phyloP scores from a whole-genome alignment of 345 rosid species.

The Eucalyptus grandis region DNA sequence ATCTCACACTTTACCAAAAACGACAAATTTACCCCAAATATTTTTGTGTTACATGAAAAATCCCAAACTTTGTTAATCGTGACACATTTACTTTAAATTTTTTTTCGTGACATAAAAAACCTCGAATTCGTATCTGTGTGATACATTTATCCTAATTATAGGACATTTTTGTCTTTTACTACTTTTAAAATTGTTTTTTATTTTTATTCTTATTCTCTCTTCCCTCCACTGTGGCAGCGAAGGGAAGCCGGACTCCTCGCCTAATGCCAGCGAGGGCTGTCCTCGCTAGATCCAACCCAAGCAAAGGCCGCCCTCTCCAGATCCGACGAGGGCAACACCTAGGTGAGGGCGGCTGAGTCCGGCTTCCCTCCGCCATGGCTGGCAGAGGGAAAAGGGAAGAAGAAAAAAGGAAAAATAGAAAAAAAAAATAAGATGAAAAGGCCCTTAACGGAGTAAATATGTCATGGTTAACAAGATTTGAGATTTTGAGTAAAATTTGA shows the following conservation, averaged over 20 bases:
- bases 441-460: accelerated
- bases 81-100: accelerated
- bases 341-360: accelerated
- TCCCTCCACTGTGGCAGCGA: accelerated
- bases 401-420: no score
- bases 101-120: no score
- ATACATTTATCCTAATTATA: no score
- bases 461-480: accelerated
- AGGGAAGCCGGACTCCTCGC: no score
- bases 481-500: accelerated
- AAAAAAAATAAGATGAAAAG: no score
- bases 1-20: no score
- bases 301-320: accelerated
- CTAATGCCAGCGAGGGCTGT: accelerated
- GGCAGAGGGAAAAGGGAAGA: accelerated
- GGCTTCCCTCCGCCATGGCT: accelerated
- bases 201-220: no score
- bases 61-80: accelerated
- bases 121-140: accelerated
- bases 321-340: no score
- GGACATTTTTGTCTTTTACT: no score
- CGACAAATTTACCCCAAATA: accelerated
- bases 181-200: no score
- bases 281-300: no score
- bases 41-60: no score